These are phyloP conservation scores for Diaporthe sp. DNA, from an alignment of 2,329 filamentous ascomycete genomes.

Conservation along the genomic window DNA sequence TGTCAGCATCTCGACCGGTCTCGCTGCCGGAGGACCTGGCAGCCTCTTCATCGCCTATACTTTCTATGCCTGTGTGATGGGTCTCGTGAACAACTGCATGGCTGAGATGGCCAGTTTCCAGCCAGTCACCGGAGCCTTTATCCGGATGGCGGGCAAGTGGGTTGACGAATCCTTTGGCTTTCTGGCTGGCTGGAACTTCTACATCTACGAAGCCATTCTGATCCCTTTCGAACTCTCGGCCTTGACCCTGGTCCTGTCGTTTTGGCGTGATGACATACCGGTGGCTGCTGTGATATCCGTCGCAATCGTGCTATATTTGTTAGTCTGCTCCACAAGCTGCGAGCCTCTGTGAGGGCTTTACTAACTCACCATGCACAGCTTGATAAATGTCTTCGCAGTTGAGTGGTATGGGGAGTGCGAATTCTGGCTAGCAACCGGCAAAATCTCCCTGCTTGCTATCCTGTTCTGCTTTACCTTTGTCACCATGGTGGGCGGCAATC, in stretches of 20 bases:
- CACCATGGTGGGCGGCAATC: slow-evolving; percentile 84
- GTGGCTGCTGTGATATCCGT: slow-evolving; percentile 68
- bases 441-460: slow-evolving; percentile 76
- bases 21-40: slow-evolving; percentile 59
- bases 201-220: slow-evolving; percentile 57
- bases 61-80: slow-evolving; percentile 69
- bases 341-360: not conserved
- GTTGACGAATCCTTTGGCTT: slow-evolving; percentile 76
- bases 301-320: slow-evolving; percentile 70
- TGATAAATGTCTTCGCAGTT: slow-evolving; percentile 75
- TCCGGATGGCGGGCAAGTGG: slow-evolving; percentile 75
- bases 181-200: slow-evolving; percentile 62
- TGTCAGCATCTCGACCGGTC: slow-evolving; percentile 72
- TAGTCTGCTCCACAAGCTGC: slow-evolving; percentile 48
- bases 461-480: slow-evolving; percentile 83
- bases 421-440: slow-evolving; percentile 76
- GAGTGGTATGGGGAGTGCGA: slow-evolving; percentile 79
- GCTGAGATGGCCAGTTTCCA: slow-evolving; percentile 76
- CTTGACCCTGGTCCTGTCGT: slow-evolving; percentile 58
- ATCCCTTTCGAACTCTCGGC: slow-evolving; percentile 59
- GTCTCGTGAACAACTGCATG: slow-evolving; percentile 74
- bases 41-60: slow-evolving; percentile 72
- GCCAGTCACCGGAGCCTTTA: slow-evolving; percentile 73
- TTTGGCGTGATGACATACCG: slow-evolving; percentile 62
- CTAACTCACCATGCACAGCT: slow-evolving; percentile 44